These are phyloP conservation scores for Elaeagnus macrophylla DNA, from an alignment of 306 rosid genomes.

Conservation along the genomic window DNA sequence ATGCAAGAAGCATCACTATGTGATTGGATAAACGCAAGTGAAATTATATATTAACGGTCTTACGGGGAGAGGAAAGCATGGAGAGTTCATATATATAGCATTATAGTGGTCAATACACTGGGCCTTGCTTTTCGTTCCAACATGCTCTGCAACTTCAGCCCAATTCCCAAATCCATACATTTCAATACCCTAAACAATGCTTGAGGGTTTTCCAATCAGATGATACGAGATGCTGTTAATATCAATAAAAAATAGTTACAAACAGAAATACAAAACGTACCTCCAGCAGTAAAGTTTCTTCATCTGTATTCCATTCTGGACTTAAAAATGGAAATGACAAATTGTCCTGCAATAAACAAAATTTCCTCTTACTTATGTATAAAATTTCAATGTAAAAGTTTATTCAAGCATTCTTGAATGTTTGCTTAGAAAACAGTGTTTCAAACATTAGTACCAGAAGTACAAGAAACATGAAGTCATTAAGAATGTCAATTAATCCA, in stretches of 20 bases:
- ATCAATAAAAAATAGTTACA: not conserved
- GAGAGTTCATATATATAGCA: slow-evolving; percentile 70
- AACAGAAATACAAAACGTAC: slow-evolving; percentile 16
- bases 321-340: slow-evolving; percentile 76
- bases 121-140: slow-evolving; percentile 68
- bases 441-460: not conserved
- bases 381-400: not conserved
- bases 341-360: slow-evolving; percentile 53
- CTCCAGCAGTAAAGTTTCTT: slow-evolving; percentile 77
- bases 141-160: slow-evolving; percentile 69
- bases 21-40: too few species aligned
- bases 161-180: slow-evolving; percentile 92
- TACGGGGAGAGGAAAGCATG: slow-evolving; percentile 81
- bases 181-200: slow-evolving; percentile 52
- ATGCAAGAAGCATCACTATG: not conserved
- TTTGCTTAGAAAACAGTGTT: too few species aligned
- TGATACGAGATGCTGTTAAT: slow-evolving; percentile 1
- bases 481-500: not conserved
- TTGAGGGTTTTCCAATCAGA: slow-evolving; percentile 7
- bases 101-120: slow-evolving; percentile 75
- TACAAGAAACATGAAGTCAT: not conserved
- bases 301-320: slow-evolving; percentile 88
- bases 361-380: not conserved
- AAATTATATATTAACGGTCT: slow-evolving; percentile 13
- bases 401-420: slow-evolving; percentile 1